Conservation (phyloP, 495 filamentous ascomycete genomes). For the Penicillium angulare region DNA sequence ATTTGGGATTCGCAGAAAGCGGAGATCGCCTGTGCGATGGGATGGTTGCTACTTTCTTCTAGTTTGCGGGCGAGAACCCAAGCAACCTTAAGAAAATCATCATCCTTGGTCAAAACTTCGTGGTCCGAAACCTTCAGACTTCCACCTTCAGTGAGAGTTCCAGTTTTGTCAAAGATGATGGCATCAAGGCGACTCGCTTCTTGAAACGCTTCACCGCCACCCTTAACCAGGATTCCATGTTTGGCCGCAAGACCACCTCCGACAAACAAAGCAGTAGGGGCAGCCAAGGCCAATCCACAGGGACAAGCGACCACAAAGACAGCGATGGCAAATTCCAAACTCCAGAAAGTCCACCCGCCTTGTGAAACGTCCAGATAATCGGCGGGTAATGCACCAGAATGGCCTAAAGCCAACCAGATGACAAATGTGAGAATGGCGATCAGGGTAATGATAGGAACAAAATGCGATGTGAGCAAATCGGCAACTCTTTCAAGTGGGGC, state of each 20-base stretch:
- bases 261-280: slow-evolving; percentile 91
- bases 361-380: slow-evolving; percentile 64
- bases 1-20: slow-evolving; percentile 56
- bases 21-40: slow-evolving; percentile 80
- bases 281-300: slow-evolving; percentile 87
- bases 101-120: slow-evolving; percentile 48
- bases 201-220: slow-evolving; percentile 95
- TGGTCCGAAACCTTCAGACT: slow-evolving; percentile 77
- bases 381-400: slow-evolving; percentile 61
- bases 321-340: slow-evolving; percentile 87
- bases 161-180: slow-evolving; percentile 96
- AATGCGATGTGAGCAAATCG: slow-evolving; percentile 80
- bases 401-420: slow-evolving; percentile 76
- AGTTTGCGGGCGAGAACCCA: slow-evolving; percentile 60
- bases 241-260: slow-evolving; percentile 85
- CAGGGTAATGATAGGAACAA: slow-evolving; percentile 81
- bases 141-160: slow-evolving; percentile 84
- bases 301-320: slow-evolving; percentile 96
- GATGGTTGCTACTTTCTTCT: slow-evolving; percentile 84
- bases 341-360: slow-evolving; percentile 85
- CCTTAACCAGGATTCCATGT: slow-evolving; percentile 87
- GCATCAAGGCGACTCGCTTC: slow-evolving; percentile 83
- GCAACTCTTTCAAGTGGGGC: slow-evolving; percentile 86
- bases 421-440: slow-evolving; percentile 81
- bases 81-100: slow-evolving; percentile 33